These are phyloP conservation scores for Protomyces arabidopsidicola DNA, from an alignment of 1,139 yeast genomes.

Conservation along the genomic window DNA sequence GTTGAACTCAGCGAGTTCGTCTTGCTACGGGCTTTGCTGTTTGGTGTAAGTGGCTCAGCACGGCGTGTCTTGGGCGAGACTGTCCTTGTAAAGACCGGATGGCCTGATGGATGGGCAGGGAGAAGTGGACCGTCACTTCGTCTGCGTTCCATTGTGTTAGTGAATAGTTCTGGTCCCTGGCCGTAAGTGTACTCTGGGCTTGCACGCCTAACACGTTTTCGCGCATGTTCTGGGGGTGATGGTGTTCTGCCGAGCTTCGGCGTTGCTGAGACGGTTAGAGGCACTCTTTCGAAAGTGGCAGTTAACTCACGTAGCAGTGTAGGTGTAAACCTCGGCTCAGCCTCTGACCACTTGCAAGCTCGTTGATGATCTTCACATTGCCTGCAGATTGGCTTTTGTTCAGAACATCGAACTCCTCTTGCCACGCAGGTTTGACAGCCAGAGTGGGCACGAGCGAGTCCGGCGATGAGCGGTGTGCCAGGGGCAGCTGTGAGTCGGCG, in stretches of 20 bases:
- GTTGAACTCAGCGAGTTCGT: neutral
- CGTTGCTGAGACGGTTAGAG: neutral
- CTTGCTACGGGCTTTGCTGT: neutral
- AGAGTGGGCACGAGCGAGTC: neutral
- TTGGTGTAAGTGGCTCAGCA: neutral
- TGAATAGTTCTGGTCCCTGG: neutral
- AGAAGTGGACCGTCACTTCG: neutral
- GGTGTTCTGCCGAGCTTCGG: neutral
- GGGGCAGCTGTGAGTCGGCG: too few relatives aligned
- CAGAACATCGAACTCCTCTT: neutral
- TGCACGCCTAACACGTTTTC: neutral
- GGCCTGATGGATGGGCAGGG: neutral
- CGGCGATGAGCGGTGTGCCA: neutral
- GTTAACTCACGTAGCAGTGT: neutral
- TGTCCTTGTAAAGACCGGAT: neutral
- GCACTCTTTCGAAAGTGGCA: too few relatives aligned
- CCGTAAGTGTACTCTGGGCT: neutral
- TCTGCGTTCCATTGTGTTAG: neutral
- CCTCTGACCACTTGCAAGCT: neutral
- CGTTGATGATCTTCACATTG: neutral
- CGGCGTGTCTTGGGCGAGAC: neutral
- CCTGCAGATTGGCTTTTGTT: neutral
- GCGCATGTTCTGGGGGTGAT: neutral
- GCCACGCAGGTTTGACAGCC: neutral
- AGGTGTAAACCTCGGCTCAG: neutral